Evolutionary conservation across 2,329 filamentous ascomycete genomes (phyloP).

Genomic region (Dactylellina leptospora): DNA sequence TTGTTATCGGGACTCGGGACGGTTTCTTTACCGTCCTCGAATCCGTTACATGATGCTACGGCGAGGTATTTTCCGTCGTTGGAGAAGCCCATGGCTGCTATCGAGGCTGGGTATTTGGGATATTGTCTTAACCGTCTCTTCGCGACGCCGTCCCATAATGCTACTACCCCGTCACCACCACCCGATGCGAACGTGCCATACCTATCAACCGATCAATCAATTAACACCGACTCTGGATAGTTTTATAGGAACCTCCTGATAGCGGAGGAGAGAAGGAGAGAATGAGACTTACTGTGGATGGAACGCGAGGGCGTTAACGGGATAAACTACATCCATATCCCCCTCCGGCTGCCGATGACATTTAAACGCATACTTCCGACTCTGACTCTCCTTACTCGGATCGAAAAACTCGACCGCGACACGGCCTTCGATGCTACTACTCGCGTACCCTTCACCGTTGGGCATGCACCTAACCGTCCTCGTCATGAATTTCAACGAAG

Average conservation of each 20-base stretch:
- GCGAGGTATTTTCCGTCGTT: slow-evolving; percentile 79
- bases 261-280: neutral
- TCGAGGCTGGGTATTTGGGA: slow-evolving; percentile 80
- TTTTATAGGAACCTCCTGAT: neutral
- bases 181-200: slow-evolving; percentile 87
- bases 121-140: slow-evolving; percentile 92
- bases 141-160: slow-evolving; percentile 88
- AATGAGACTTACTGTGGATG: slow-evolving; percentile 73
- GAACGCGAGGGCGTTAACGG: slow-evolving; percentile 88
- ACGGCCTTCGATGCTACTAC: slow-evolving; percentile 89
- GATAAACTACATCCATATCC: slow-evolving; percentile 83
- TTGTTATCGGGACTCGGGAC: slow-evolving; percentile 74
- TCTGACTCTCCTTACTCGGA: slow-evolving; percentile 83
- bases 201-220: slow-evolving; percentile 14
- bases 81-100: slow-evolving; percentile 80
- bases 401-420: slow-evolving; percentile 99
- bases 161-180: slow-evolving; percentile 89
- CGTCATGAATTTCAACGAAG: slow-evolving; percentile 94
- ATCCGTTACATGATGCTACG: slow-evolving; percentile 82
- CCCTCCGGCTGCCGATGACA: slow-evolving; percentile 82
- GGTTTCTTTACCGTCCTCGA: slow-evolving; percentile 86
- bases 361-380: slow-evolving; percentile 97
- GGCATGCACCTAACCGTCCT: slow-evolving; percentile 95
- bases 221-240: neutral
- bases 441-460: slow-evolving; percentile 91